Evolutionary conservation across 2,329 filamentous ascomycete species (phyloP).

Genomic region (Sclerotiophoma versabilis): DNA sequence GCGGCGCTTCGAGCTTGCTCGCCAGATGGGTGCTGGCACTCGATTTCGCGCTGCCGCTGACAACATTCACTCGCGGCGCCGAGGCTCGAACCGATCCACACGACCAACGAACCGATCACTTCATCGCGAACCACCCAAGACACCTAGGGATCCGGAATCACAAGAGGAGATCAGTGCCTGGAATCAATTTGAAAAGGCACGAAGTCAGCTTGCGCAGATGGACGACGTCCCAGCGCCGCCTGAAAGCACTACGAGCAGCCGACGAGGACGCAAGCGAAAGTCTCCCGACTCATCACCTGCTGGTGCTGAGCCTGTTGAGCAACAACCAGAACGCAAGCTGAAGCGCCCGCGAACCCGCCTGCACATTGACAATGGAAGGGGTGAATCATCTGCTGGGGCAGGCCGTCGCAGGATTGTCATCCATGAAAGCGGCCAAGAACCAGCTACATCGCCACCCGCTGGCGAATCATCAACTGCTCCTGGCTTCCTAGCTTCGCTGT

Average conservation of each 20-base stretch:
- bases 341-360: slow-evolving; percentile 86
- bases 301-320: slow-evolving; percentile 67
- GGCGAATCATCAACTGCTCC: slow-evolving; percentile 58
- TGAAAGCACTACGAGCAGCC: slow-evolving; percentile 35
- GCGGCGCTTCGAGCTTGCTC: slow-evolving; percentile 81
- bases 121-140: slow-evolving; percentile 48
- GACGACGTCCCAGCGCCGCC: slow-evolving; percentile 29
- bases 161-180: slow-evolving; percentile 84
- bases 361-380: slow-evolving; percentile 60
- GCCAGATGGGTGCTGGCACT: slow-evolving; percentile 76
- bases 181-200: slow-evolving; percentile 87
- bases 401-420: slow-evolving; percentile 37
- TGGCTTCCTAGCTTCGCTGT: slow-evolving; percentile 83
- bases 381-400: slow-evolving; percentile 49
- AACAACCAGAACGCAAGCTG: slow-evolving; percentile 76
- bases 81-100: slow-evolving; percentile 48
- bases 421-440: slow-evolving; percentile 28
- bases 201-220: slow-evolving; percentile 61
- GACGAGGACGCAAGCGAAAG: slow-evolving; percentile 75
- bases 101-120: slow-evolving; percentile 43
- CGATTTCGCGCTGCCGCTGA: slow-evolving; percentile 75
- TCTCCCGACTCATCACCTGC: slow-evolving; percentile 75
- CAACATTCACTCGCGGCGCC: slow-evolving; percentile 57
- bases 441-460: slow-evolving; percentile 27
- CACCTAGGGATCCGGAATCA: slow-evolving; percentile 71